A percentile compares a stretch with the other conserved stretches of the same genome.
These are phyloP conservation scores for Aureobasidium sp. DNA, from an alignment of 2,329 filamentous ascomycete species.

Conservation along the genomic window DNA sequence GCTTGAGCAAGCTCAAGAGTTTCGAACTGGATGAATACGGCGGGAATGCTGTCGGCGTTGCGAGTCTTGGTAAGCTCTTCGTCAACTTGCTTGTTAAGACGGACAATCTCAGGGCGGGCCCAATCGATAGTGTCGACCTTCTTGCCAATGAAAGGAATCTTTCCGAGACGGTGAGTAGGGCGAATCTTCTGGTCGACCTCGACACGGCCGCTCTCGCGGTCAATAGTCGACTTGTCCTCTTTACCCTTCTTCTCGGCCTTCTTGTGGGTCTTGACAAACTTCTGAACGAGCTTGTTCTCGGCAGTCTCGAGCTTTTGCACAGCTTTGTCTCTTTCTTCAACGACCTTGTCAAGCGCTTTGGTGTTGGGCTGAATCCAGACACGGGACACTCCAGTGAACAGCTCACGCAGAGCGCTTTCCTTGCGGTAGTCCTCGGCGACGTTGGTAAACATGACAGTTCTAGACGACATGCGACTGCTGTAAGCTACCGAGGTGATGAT, in stretches of 20 bases:
- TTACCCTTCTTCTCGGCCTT: constrained; percentile 16
- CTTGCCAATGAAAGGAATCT: constrained; percentile 63
- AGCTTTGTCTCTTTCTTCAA: constrained; percentile 38
- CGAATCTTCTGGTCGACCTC: constrained; percentile 60
- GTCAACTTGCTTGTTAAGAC: constrained; percentile 63
- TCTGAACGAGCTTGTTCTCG: constrained; percentile 38
- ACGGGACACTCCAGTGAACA: constrained; percentile 56
- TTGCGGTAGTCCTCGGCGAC: constrained; percentile 57
- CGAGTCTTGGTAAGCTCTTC: constrained; percentile 52
- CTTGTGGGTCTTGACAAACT: constrained; percentile 25
- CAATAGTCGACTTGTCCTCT: constrained; percentile 14
- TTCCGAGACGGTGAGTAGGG: constrained; percentile 67
- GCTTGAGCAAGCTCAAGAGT: constrained; percentile 76
- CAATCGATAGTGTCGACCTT: constrained; percentile 93
- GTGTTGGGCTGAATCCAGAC: constrained; percentile 43
- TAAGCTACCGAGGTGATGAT: constrained; percentile 39
- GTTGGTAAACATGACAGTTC: constrained; percentile 43
- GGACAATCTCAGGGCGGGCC: constrained; percentile 66
- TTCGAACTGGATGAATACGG: constrained; percentile 83
- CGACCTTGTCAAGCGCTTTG: constrained; percentile 38
- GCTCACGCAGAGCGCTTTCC: constrained; percentile 32
- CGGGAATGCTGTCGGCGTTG: constrained; percentile 55
- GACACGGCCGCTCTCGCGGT: constrained; percentile 27
- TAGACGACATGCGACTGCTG: constrained; percentile 39
- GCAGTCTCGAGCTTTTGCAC: constrained; percentile 38